Base-by-base conservation (phyloP, 768 basidiomycete species). In the Suillus lakei region DNA sequence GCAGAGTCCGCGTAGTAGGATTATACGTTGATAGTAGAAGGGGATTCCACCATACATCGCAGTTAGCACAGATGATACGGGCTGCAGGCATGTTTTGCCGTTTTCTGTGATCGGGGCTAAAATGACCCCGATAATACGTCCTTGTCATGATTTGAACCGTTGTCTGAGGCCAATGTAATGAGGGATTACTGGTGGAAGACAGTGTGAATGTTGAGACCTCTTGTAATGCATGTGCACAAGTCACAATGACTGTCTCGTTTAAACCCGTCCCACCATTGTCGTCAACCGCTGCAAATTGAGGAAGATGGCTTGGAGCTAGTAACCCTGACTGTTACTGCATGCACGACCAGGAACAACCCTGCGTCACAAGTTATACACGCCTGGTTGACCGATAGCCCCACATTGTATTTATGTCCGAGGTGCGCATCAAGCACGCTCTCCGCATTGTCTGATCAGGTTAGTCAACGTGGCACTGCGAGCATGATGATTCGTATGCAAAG, bases 181-280 rank as follows among this genome's bases (percentile, higher is more conserved):
- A 48, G 23, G 44, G 46, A 26, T 26, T 48, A 2, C 23, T 26
- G 23, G 13, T 26, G 23, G 46, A 23, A 23, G 46, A 26, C 23
- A 15, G 23, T 48, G 46, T 23, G 5, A 13, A 48, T 15, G 46
- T 15, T 23, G 23, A 48, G 28, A 3, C 88, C 84, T 88, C 84
- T 74, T 89, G 85, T 32, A 91, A 72, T 2, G 89, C 88, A 72
- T 90, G 89, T 8, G 84, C 86, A n/a, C n/a, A n/a, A 28, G 26
- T 28, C 26, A 18, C 16, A 51, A 18, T 18, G 15, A 51, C 1
- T 23, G 46, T 23, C 46, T 5, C 5, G 23, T 3, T 28, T 28
- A n/a, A n/a, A n/a, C 15, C 26, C 26, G 48, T 28, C 15, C 48
- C 3, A 8, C 15, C 50, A 28, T 28, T 51, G 50, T 28, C 69